phyloP scores from a whole-genome alignment of 2,329 filamentous ascomycete species.

The Daldinia sp. region DNA sequence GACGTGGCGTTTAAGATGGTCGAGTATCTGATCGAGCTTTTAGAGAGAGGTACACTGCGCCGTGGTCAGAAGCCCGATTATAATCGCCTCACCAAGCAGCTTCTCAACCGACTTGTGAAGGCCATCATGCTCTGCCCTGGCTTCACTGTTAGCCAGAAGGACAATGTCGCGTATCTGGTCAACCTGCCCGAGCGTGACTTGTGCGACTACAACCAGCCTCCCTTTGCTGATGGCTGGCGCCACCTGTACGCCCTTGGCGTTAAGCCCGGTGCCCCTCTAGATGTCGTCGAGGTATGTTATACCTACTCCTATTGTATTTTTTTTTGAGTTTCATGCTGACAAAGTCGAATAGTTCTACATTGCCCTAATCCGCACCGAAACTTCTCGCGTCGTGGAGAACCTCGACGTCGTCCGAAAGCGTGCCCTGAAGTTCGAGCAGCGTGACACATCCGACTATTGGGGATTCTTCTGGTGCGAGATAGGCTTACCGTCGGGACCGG shows the following conservation, averaged over 20 bases:
- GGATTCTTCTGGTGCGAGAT: conserved; percentile 62
- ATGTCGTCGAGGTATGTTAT: conserved; percentile 63
- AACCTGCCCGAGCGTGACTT: conserved; percentile 49
- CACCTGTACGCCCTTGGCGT: conserved; percentile 61
- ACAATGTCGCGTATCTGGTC: conserved; percentile 60
- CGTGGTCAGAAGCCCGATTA: conserved; percentile 49
- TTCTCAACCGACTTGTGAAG: conserved; percentile 61
- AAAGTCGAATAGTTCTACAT: conserved; percentile 61
- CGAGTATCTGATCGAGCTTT: conserved; percentile 50
- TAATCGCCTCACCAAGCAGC: conserved; percentile 59
- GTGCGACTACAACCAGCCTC: conserved; percentile 57
- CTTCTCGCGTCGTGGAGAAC: conserved; percentile 51
- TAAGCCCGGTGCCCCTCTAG: conserved; percentile 57
- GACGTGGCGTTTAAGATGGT: conserved; percentile 60
- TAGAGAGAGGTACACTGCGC: background rate
- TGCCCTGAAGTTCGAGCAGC: conserved; percentile 46
- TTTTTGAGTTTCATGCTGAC: conserved; percentile 28
- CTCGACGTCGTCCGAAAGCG: conserved; percentile 54
- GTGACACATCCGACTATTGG: conserved; percentile 56
- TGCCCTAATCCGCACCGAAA: conserved; percentile 61
- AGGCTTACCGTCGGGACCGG: conserved; percentile 50
- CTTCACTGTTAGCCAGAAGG: conserved; percentile 69
- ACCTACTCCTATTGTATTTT: background rate
- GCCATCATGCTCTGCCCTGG: conserved; percentile 66
- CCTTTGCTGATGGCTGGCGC: conserved; percentile 57